phyloP scores from a whole-genome alignment of 2,329 filamentous ascomycete genomes.

The Aspergillus sclerotialis region DNA sequence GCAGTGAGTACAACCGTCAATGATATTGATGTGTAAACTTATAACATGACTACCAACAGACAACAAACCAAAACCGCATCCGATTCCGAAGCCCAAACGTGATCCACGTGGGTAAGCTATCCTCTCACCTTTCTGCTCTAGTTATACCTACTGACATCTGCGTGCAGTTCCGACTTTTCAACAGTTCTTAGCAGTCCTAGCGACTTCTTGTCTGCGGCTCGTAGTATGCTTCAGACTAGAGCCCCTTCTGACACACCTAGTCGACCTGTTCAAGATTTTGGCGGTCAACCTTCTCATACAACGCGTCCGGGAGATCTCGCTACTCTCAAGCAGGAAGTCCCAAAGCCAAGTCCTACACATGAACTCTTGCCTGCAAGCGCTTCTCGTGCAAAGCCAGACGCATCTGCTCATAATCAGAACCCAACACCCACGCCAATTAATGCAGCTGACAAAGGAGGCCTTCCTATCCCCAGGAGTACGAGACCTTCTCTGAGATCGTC shows the following conservation, averaged over 20 bases:
- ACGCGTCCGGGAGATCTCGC: too few species aligned
- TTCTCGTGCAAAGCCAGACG: background rate
- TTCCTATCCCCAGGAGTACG: too few species aligned
- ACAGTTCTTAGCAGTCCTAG: constrained; percentile 10
- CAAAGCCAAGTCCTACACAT: background rate
- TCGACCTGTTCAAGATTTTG: constrained; percentile 1
- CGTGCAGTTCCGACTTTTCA: constrained; percentile 6
- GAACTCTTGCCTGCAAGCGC: background rate
- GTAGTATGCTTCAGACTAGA: constrained; percentile 5
- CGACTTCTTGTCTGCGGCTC: constrained; percentile 11
- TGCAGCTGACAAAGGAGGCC: background rate
- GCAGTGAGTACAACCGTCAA: constrained; percentile 3
- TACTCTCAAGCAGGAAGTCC: background rate
- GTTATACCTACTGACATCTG: too few species aligned
- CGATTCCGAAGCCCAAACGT: background rate
- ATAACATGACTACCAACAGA: background rate
- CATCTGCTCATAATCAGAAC: too few species aligned
- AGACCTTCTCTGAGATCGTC: too few species aligned
- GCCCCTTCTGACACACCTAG: constrained; percentile 1
- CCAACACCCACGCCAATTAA: too few species aligned
- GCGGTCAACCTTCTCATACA: constrained; percentile 2
- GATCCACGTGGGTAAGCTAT: background rate
- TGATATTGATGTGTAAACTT: background rate
- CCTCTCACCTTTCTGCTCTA: too few species aligned
- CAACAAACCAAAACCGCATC: background rate